phyloP scores from a whole-genome alignment of 371 early-diverging fungal genomes.

The Fennellomyces sp. region DNA sequence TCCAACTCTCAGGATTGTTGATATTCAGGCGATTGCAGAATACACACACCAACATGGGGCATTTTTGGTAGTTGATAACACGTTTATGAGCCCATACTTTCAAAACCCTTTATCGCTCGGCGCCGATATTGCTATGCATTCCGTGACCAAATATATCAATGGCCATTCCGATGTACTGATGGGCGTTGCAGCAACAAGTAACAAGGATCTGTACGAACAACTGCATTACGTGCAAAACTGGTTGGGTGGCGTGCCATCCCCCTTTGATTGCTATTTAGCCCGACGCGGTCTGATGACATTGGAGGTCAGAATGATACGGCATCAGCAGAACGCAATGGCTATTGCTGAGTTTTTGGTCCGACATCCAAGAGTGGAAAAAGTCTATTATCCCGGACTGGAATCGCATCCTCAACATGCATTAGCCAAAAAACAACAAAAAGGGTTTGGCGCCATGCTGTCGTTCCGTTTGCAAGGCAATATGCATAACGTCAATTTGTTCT shows the following conservation, averaged over 20 bases:
- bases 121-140: constrained; percentile 81
- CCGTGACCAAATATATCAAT: constrained; percentile 81
- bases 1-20: constrained; percentile 61
- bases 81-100: constrained; percentile 77
- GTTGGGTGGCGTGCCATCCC: constrained; percentile 50
- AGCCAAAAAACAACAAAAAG: neutral
- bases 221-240: constrained; percentile 31
- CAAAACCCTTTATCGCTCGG: constrained; percentile 69
- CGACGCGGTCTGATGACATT: constrained; percentile 31
- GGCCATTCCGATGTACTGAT: constrained; percentile 76
- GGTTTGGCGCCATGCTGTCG: constrained; percentile 33
- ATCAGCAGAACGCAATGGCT: constrained; percentile 3
- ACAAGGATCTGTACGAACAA: constrained; percentile 16
- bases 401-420: constrained; percentile 14
- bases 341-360: constrained; percentile 4
- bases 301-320: constrained; percentile 19
- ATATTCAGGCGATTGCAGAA: constrained; percentile 64
- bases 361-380: neutral
- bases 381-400: constrained; percentile 10
- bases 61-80: constrained; percentile 79
- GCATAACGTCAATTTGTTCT: constrained; percentile 11
- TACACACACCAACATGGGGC: constrained; percentile 57
- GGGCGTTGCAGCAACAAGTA: constrained; percentile 44
- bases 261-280: constrained; percentile 54
- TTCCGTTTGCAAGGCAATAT: constrained; percentile 25